These are phyloP conservation scores for Viola odorata DNA, from an alignment of 345 rosid species.

Conservation along the genomic window DNA sequence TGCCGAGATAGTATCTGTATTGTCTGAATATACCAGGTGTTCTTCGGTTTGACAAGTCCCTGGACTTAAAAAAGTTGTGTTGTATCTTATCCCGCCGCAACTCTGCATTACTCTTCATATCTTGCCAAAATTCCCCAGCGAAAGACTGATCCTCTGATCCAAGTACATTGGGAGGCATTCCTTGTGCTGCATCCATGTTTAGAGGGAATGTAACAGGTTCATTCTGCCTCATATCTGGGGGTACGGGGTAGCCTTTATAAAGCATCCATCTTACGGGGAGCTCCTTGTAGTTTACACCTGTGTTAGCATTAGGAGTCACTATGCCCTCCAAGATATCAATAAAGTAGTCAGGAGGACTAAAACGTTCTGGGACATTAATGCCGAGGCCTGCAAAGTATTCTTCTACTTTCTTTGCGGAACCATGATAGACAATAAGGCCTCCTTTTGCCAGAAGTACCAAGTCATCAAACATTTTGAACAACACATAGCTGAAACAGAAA, in stretches of 20 bases:
- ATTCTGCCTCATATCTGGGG: conserved; percentile 54
- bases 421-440: conserved; percentile 79
- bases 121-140: conserved; percentile 84
- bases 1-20: conserved; percentile 78
- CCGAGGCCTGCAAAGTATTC: conserved; percentile 78
- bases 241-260: conserved; percentile 68
- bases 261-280: conserved; percentile 95
- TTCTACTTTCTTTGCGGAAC: conserved; percentile 68
- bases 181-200: conserved; percentile 19
- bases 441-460: conserved; percentile 86
- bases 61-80: conserved; percentile 53
- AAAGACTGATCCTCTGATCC: conserved; percentile 49
- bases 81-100: conserved; percentile 60
- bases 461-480: conserved; percentile 84
- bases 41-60: conserved; percentile 60
- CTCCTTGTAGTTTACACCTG: conserved; percentile 47
- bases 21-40: conserved; percentile 63
- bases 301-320: conserved; percentile 37
- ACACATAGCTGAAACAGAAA: conserved; percentile 66
- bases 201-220: conserved; percentile 16
- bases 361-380: conserved; percentile 69
- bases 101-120: conserved; percentile 56
- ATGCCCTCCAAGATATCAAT: conserved; percentile 90
- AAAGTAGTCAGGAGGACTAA: conserved; percentile 91
- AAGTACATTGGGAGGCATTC: conserved; percentile 18